Base-by-base conservation (phyloP, 805 yeast genomes). In the Ogataea glucozyma region DNA sequence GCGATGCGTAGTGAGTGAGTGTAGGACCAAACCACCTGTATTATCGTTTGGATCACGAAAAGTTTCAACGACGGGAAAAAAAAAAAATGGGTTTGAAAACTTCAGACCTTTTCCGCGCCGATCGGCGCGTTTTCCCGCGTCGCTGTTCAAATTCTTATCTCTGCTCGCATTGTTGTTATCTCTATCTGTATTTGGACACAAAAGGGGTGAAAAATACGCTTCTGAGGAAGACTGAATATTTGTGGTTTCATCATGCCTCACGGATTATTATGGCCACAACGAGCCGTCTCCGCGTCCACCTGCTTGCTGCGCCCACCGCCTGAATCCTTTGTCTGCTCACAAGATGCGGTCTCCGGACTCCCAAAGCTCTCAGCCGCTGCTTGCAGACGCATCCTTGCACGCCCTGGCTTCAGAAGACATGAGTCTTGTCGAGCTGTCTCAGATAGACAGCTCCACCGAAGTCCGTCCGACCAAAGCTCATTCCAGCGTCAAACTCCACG, bases 51-150 rank as follows among this genome's bases (percentile, higher is more conserved):
- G n/a, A n/a, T n/a, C n/a, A n/a, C n/a, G n/a, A n/a, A n/a, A 31
- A 18, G 17, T 14, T 20, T 14, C 31, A 27, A 5, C 18, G 18
- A 30, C 31, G 17, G 31, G 16, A 21, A n/a, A 21, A 33, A 23
- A 20, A 21, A 32, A 20, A 8, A 21, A 21, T 16, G n/a, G n/a
- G n/a, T n/a, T n/a, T n/a, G n/a, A n/a, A n/a, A n/a, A n/a, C n/a
- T n/a, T 5, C 21, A 16, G 18, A 8, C 4, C 21, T 17, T 24
- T 24, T 4, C 26, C 11, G 31, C 43, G 47, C 31, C 53, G 47
- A 43, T 46, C 50, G 50, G 39, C 51, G 41, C 36, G 37, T 13
- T 19, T 32, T 19, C 36, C 6, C 10, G 6, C 31, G 18, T 18
- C 16, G 11, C 26, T 21, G 32, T 12, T 13, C 13, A 24, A 27